Evolutionary conservation across 306 rosid species (phyloP).

Genomic region (Cucurbita moschata): DNA sequence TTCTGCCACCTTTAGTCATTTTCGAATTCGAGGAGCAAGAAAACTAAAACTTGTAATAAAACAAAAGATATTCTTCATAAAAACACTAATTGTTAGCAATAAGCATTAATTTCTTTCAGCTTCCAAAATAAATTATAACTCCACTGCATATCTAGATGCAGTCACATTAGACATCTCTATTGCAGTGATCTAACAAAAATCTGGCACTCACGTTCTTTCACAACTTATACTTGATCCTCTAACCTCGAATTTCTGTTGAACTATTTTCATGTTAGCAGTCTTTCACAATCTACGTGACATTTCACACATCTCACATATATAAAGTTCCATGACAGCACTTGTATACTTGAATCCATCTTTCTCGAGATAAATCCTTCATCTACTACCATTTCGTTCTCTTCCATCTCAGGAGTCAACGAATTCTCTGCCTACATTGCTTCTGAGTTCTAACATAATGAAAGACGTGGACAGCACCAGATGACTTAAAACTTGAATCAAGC

Average conservation of each 20-base stretch:
- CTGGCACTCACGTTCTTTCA: background rate
- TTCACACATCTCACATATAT: background rate
- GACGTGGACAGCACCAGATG: background rate
- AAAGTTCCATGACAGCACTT: background rate
- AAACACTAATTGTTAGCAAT: background rate
- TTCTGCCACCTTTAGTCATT: background rate
- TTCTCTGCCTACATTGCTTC: background rate
- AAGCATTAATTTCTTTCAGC: background rate
- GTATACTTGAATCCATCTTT: background rate
- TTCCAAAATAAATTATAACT: background rate
- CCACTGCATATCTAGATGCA: background rate
- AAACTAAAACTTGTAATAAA: background rate
- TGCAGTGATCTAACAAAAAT: background rate
- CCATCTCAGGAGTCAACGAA: background rate
- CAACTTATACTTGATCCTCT: background rate
- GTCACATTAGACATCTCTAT: background rate
- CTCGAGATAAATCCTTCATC: background rate
- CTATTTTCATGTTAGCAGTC: background rate
- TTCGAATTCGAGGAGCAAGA: constrained; percentile 3
- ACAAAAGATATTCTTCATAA: background rate
- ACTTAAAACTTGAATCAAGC: background rate
- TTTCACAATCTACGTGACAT: background rate
- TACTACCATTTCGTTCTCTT: background rate
- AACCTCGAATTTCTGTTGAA: background rate
- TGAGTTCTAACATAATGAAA: background rate